Percentiles rank a stretch among this genome's conserved stretches.
Conservation (phyloP, 2,329 filamentous ascomycete genomes). For the Pleurostoma richardsiae region DNA sequence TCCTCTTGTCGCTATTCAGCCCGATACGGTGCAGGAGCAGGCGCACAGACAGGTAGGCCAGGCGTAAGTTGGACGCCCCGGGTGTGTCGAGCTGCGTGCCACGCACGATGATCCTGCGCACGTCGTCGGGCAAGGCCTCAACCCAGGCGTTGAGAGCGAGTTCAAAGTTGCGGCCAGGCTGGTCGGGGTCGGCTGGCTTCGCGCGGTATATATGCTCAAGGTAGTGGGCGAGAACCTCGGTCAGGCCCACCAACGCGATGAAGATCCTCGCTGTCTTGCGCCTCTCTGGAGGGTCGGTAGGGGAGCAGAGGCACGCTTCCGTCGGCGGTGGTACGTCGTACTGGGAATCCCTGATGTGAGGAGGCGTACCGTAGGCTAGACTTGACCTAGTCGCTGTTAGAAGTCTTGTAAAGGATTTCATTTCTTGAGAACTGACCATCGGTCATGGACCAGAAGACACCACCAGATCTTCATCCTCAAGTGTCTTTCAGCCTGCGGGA, state of each 20-base stretch:
- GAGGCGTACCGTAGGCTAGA: conserved; percentile 47
- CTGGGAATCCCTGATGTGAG: conserved; percentile 36
- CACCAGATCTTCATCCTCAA: conserved; percentile 52
- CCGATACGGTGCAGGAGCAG: conserved; percentile 41
- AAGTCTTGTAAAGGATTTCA: background rate
- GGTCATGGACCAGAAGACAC: conserved; percentile 48
- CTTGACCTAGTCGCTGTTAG: conserved; percentile 22
- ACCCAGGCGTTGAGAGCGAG: conserved; percentile 36
- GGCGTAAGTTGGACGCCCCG: conserved; percentile 44
- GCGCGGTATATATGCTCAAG: conserved; percentile 13
- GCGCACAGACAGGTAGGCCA: conserved; percentile 42
- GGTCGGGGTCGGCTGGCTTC: conserved; percentile 4
- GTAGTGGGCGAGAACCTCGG: conserved; percentile 32
- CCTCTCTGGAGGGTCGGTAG: background rate
- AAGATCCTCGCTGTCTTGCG: conserved; percentile 23
- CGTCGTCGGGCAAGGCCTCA: conserved; percentile 29
- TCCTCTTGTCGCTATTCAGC: conserved; percentile 29
- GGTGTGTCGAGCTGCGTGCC: conserved; percentile 33
- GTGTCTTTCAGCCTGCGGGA: conserved; percentile 43
- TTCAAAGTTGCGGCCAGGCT: conserved; percentile 24
- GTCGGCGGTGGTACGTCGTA: conserved; percentile 37
- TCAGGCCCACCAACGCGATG: conserved; percentile 37
- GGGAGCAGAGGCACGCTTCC: background rate
- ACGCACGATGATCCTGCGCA: conserved; percentile 33
- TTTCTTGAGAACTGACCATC: conserved; percentile 34